A percentile compares a stretch with the other conserved stretches of the same genome.
Evolutionary conservation across 345 rosid species (phyloP).

Genomic region (Salix purpurea): DNA sequence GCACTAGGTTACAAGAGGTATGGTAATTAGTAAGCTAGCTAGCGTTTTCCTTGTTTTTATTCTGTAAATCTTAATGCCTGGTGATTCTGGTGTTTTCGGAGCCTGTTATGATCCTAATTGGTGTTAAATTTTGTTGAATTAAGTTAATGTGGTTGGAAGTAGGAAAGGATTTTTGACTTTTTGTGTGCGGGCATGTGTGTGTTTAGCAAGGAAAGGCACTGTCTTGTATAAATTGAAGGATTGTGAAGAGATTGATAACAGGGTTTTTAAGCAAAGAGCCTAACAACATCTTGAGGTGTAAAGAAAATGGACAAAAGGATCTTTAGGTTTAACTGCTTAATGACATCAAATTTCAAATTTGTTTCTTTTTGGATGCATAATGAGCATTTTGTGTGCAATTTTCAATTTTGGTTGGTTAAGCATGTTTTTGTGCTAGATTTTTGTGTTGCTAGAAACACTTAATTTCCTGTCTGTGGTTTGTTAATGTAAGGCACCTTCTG

Average conservation of each 20-base stretch:
- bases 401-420: neutral
- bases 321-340: neutral
- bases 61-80: no score
- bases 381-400: neutral
- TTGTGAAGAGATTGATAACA: neutral
- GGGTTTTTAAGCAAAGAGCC: neutral
- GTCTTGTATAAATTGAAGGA: neutral
- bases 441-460: neutral
- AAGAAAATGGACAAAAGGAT: neutral
- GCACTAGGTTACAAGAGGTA: conserved; percentile 48
- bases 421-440: neutral
- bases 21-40: neutral
- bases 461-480: neutral
- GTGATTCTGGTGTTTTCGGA: neutral
- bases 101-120: neutral
- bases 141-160: neutral
- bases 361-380: neutral
- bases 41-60: neutral
- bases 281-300: neutral
- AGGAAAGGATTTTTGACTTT: neutral
- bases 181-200: neutral
- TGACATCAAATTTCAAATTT: neutral
- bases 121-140: neutral
- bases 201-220: neutral
- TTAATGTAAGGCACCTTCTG: neutral